A percentile compares a stretch with the other conserved stretches of the same genome.
phyloP scores from a whole-genome alignment of 257 asterid species.

The Salvia splendens region DNA sequence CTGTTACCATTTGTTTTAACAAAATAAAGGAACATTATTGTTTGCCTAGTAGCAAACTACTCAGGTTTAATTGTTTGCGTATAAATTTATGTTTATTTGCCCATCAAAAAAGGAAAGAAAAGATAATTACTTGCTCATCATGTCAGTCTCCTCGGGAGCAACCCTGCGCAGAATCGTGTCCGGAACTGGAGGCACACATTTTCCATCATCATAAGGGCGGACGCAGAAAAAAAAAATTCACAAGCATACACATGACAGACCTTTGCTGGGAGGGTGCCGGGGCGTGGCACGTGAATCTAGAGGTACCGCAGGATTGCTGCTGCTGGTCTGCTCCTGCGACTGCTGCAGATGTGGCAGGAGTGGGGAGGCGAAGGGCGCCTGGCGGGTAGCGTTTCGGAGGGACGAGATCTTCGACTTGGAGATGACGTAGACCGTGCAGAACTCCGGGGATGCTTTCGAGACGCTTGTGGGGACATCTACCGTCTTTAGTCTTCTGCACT shows the following conservation, averaged over 20 bases:
- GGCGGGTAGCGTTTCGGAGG: constrained; percentile 53
- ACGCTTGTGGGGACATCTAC: constrained; percentile 54
- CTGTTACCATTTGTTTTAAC: too few relatives aligned
- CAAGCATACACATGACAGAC: constrained; percentile 26
- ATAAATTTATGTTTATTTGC: too few relatives aligned
- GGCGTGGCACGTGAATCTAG: constrained; percentile 33
- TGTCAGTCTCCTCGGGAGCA: constrained; percentile 41
- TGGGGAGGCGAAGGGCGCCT: constrained; percentile 62
- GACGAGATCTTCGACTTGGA: constrained; percentile 57
- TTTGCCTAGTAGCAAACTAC: too few relatives aligned
- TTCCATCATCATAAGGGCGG: background rate
- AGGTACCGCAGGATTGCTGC: constrained; percentile 10
- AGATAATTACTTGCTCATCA: constrained; percentile 35
- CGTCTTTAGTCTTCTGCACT: constrained; percentile 58
- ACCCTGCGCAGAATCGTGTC: constrained; percentile 41
- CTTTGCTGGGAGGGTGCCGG: constrained; percentile 39
- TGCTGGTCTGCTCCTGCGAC: constrained; percentile 35
- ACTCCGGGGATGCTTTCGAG: constrained; percentile 62
- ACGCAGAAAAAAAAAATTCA: background rate
- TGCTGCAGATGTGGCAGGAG: constrained; percentile 44
- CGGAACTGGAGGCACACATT: constrained; percentile 31
- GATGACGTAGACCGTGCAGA: constrained; percentile 65
- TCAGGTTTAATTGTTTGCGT: too few relatives aligned
- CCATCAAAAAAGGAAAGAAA: too few relatives aligned
- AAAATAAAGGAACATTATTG: too few relatives aligned